phyloP scores from a whole-genome alignment of 768 basidiomycete genomes.

The Amyloporia xantha region DNA sequence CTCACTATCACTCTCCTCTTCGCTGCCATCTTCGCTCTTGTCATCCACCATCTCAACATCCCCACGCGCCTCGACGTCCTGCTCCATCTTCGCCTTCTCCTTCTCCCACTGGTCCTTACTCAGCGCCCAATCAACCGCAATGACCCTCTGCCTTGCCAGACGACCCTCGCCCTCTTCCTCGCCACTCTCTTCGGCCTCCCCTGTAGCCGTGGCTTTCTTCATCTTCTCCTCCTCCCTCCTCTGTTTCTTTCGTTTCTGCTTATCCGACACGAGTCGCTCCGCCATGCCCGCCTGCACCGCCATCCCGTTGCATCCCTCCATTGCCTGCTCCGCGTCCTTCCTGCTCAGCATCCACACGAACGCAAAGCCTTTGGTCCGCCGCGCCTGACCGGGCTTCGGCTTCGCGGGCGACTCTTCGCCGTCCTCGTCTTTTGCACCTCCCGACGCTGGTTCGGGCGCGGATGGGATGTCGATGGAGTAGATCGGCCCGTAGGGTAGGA shows the following conservation, averaged over 20 bases:
- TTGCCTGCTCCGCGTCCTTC: conserved; percentile 78
- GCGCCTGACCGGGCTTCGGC: conserved; percentile 1
- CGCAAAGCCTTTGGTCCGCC: conserved; percentile 73
- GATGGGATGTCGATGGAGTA: conserved; percentile 77
- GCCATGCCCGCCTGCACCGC: conserved; percentile 60
- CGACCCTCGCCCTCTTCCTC: conserved; percentile 28
- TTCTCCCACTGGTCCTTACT: conserved; percentile 92
- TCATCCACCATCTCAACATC: conserved; percentile 30
- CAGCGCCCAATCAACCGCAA: conserved; percentile 95
- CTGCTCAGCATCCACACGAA: conserved; percentile 91
- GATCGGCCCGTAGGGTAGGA: conserved; percentile 84
- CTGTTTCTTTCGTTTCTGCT: conserved; percentile 64
- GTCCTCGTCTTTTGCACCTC: conserved; percentile 24
- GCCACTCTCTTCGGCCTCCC: conserved; percentile 20
- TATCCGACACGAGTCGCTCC: conserved; percentile 45
- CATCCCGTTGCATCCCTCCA: conserved; percentile 75
- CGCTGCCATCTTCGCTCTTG: conserved; percentile 22
- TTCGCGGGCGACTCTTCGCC: conserved; percentile 23
- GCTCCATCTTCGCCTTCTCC: conserved; percentile 51
- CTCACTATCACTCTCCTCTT: conserved; percentile 19
- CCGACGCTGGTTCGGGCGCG: conserved; percentile 23
- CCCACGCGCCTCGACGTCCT: conserved; percentile 25
- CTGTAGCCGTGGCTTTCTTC: conserved; percentile 21
- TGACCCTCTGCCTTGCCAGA: conserved; percentile 43
- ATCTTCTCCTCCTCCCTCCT: conserved; percentile 45